Base-by-base conservation (phyloP, 2,329 filamentous ascomycete species). In the Alternaria novae-zelandiae region DNA sequence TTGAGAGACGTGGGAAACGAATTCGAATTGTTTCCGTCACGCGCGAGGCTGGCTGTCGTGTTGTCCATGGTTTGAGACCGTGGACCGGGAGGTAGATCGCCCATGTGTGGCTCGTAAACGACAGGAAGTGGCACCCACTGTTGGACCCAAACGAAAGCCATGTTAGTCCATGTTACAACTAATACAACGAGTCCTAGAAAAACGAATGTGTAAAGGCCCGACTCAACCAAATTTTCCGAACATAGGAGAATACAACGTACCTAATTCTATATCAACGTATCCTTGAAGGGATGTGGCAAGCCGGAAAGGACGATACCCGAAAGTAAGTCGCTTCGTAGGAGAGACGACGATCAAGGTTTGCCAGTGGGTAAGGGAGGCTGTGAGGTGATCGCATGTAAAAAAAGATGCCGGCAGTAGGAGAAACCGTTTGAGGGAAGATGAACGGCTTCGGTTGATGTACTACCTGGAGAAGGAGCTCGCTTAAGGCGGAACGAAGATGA, bases 121-220 rank as follows among this genome's bases (percentile, higher is more conserved):
- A 81, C 61, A 51, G 80, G 79, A 73, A 82, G 72, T 62, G 79
- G 74, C 61, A 82, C 69, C 80, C 80, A 82, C 78, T 81, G 79
- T 64, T 81, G 79, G 63, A 81, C 69, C 79, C 79, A 81, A 70
- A 80, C 67, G 66, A 78, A 79, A 65, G 78, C 69, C 78, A 81
- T 81, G 71, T 81, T 73, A 81, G 79, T 69, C 74, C 76, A 81
- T 80, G 63, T 70, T 77, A 71, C 49, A 66, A 44, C 54, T 62
- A 55, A 53, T 32, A 56, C 66, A 71, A 65, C 53, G 63, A 68
- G 61, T 26, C 26, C 59, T 58, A 63, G 61, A 46, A 68, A 68
- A 71, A 66, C 65, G 66, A 70, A 63, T 61, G 70, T 69, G 63
- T 65, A 66, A 54, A 64, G 28, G 57, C 25, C 65, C 58, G 63